phyloP scores from a whole-genome alignment of 352 stramenopile species.

The Phytophthora megakarya region DNA sequence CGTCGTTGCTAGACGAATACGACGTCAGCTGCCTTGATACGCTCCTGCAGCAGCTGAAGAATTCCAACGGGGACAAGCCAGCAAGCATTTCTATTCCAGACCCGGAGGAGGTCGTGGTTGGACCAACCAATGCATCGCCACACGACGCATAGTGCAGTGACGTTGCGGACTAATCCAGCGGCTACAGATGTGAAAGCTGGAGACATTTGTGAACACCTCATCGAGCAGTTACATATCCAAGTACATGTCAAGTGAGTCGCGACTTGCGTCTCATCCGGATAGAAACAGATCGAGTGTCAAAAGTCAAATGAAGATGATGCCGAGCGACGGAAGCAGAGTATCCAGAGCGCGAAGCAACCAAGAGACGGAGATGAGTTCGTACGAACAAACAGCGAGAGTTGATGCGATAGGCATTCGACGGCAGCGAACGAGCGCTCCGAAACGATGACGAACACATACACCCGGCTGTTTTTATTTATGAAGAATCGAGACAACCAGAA shows the following conservation, averaged over 20 bases:
- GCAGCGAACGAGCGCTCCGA: slow-evolving; percentile 44
- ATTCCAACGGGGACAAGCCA: slow-evolving; percentile 48
- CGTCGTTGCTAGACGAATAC: slow-evolving; percentile 87
- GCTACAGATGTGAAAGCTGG: not conserved
- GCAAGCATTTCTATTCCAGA: slow-evolving; percentile 48
- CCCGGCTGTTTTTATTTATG: slow-evolving; percentile 50
- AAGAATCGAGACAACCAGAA: slow-evolving; percentile 38
- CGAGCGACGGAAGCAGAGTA: slow-evolving; percentile 15
- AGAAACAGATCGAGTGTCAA: slow-evolving; percentile 41
- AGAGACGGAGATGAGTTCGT: slow-evolving; percentile 41
- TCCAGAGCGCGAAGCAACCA: slow-evolving; percentile 20
- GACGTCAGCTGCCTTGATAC: slow-evolving; percentile 84
- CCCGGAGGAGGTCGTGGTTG: slow-evolving; percentile 64
- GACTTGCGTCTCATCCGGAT: slow-evolving; percentile 30
- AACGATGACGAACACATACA: slow-evolving; percentile 42
- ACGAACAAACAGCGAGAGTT: slow-evolving; percentile 44
- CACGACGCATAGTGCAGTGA: slow-evolving; percentile 38
- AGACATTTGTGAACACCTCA: slow-evolving; percentile 1
- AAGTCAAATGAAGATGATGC: slow-evolving; percentile 32
- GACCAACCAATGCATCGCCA: slow-evolving; percentile 42
- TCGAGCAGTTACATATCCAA: slow-evolving; percentile 37
- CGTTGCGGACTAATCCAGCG: not conserved
- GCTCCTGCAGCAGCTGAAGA: slow-evolving; percentile 82
- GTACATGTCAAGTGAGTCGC: slow-evolving; percentile 40
- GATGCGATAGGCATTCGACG: slow-evolving; percentile 47